These are phyloP conservation scores for Pseudogymnoascus sp. DNA, from an alignment of 2,329 filamentous ascomycete species.

Conservation along the genomic window DNA sequence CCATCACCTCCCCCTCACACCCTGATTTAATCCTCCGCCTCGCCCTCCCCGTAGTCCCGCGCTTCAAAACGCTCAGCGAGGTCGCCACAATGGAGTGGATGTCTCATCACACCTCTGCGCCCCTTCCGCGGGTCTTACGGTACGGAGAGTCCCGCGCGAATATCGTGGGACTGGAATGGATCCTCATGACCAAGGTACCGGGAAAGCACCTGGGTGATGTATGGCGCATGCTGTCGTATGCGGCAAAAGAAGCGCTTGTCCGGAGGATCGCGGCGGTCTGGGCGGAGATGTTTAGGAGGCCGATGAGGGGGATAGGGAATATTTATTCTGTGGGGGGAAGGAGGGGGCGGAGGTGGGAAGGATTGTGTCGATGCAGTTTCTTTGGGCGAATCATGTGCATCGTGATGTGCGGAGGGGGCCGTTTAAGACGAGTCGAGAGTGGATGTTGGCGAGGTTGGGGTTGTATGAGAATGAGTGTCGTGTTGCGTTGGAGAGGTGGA, in stretches of 20 bases:
- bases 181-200: conserved; percentile 29
- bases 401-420: conserved; percentile 32
- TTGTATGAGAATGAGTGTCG: conserved; percentile 13
- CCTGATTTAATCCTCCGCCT: too few relatives aligned
- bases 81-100: conserved; percentile 32
- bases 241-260: conserved; percentile 28
- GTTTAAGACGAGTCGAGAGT: conserved; percentile 32
- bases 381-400: conserved; percentile 26
- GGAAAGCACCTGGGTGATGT: conserved; percentile 17
- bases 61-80: conserved; percentile 32
- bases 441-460: conserved; percentile 29
- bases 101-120: conserved; percentile 25
- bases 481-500: not conserved
- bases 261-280: conserved; percentile 27
- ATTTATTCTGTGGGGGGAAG: conserved; percentile 11
- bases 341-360: conserved; percentile 13
- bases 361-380: conserved; percentile 30
- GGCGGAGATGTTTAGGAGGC: conserved; percentile 23
- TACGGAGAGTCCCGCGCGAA: conserved; percentile 29
- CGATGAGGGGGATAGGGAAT: conserved; percentile 18
- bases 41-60: conserved; percentile 20
- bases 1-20: too few relatives aligned
- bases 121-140: conserved; percentile 28
- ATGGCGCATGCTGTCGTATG: conserved; percentile 29
- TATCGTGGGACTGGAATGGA: conserved; percentile 35